Conservation (phyloP, 441 rosid species). For the Lepidium campestre region DNA sequence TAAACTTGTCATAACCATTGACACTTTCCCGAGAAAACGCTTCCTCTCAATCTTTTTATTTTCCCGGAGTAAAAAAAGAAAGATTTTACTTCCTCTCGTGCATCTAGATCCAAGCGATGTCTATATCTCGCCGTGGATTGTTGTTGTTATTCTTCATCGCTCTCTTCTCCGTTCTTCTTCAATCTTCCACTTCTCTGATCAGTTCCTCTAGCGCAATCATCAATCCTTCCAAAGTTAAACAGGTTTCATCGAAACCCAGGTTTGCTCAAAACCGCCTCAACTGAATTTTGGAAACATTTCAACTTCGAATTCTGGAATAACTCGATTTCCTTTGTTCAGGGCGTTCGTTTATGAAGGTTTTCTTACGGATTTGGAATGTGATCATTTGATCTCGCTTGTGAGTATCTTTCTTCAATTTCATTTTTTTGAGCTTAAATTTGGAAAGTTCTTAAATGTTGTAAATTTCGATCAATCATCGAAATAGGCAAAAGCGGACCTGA, state of each 20-base stretch:
- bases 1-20: constrained; percentile 9
- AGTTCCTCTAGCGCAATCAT: constrained; percentile 49
- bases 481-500: constrained; percentile 77
- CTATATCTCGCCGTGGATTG: constrained; percentile 7
- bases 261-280: background rate
- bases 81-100: background rate
- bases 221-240: constrained; percentile 86
- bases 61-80: background rate
- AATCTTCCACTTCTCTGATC: constrained; percentile 35
- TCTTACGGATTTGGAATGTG: constrained; percentile 87
- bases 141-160: constrained; percentile 28
- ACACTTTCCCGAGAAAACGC: background rate
- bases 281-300: background rate
- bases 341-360: constrained; percentile 91
- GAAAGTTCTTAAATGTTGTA: background rate
- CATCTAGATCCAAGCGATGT: constrained; percentile 26
- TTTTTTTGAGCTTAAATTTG: constrained; percentile 4
- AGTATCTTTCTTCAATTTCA: constrained; percentile 7
- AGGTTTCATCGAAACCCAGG: constrained; percentile 90
- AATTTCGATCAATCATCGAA: background rate
- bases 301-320: background rate
- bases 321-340: constrained; percentile 30
- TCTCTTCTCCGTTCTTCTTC: constrained; percentile 38
- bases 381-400: constrained; percentile 82
- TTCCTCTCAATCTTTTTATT: background rate